phyloP scores from a whole-genome alignment of 441 rosid species.

The Mallotus japonicus region DNA sequence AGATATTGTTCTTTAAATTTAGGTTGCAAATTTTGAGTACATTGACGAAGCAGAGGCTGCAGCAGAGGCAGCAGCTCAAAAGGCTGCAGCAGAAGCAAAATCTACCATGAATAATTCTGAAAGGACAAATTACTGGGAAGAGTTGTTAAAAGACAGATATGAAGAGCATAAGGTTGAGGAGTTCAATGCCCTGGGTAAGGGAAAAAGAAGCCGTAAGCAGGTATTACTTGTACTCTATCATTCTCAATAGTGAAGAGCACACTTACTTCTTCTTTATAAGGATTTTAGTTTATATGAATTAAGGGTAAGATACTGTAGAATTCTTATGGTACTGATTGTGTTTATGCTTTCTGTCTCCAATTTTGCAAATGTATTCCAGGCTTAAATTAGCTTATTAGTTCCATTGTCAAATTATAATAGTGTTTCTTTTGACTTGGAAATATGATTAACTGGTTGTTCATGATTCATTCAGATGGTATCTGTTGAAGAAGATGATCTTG shows the following conservation, averaged over 20 bases:
- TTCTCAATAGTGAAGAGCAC: background rate
- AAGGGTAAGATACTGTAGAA: background rate
- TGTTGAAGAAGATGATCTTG: constrained; percentile 98
- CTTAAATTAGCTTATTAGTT: background rate
- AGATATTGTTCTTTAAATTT: constrained; percentile 24
- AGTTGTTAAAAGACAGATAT: constrained; percentile 72
- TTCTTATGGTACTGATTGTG: background rate
- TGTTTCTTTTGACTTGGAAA: background rate
- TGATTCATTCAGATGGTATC: constrained; percentile 78
- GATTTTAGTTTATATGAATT: constrained; percentile 7
- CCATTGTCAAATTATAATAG: background rate
- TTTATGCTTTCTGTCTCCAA: constrained; percentile 7
- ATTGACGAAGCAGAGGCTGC: constrained; percentile 83
- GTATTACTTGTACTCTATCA: constrained; percentile 28
- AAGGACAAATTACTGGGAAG: constrained; percentile 87
- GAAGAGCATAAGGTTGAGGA: constrained; percentile 84
- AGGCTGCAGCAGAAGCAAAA: constrained; percentile 54
- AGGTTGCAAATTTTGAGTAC: constrained; percentile 98
- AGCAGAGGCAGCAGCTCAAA: constrained; percentile 63
- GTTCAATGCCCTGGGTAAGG: constrained; percentile 80
- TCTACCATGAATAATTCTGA: constrained; percentile 54
- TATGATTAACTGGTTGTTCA: constrained; percentile 20
- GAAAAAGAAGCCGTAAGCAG: constrained; percentile 96
- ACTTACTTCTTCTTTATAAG: background rate
- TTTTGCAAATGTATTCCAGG: background rate